Base-by-base conservation (phyloP, 163 green algal species). In the Prototheca wickerhamii region DNA sequence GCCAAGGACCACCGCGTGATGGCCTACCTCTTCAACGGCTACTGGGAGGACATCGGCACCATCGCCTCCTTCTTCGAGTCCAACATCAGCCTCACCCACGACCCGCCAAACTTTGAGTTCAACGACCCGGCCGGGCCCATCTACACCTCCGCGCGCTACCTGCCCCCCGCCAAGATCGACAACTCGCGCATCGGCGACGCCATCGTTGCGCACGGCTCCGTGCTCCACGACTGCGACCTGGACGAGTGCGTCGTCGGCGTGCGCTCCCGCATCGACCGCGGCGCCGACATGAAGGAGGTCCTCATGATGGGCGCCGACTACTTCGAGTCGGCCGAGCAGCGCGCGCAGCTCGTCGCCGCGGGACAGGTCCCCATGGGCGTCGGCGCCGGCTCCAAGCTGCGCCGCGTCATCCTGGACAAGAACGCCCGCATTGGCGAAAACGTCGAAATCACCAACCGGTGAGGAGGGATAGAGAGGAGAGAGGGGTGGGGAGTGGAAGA, bases 31-130 rank as follows among this genome's bases (percentile, higher is more conserved):
- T 98, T 96, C 84, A 89, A 92, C 63, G 92, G 87, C 69, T 97
- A 98, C 82, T 93, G 91, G 68, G 94, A 99, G 78, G 94, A 99
- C 83, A 99, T 99, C 66, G 94, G 94, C 37, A 99, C 94, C 67
- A 98, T 99, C 72, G 90, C 94, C 75, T 89, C 76, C 46, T 99
- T 99, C 86, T 99, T 97, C 71, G 89, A 98, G 44, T 89, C 93
- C 65, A 98, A 99, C 84, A 80, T 99, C 23, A 88, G 87, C 50
- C 87, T 99, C 20, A 87, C 88, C 8, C 72, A 95, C 53, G 81
- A 86, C 29, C 84, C 86, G 33, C 84, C 87, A 53, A 79, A 90
- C 64, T 94, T 95, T 68, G 80, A 86, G 81, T 99, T 98, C 79
- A 94, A 96, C 74, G 90, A 98, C 75, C 87, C 85, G 43, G 74